Percentiles rank a stretch among this genome's conserved stretches.
Conservation (phyloP, 2,329 filamentous ascomycete species). For the Raffaelea arxii region DNA sequence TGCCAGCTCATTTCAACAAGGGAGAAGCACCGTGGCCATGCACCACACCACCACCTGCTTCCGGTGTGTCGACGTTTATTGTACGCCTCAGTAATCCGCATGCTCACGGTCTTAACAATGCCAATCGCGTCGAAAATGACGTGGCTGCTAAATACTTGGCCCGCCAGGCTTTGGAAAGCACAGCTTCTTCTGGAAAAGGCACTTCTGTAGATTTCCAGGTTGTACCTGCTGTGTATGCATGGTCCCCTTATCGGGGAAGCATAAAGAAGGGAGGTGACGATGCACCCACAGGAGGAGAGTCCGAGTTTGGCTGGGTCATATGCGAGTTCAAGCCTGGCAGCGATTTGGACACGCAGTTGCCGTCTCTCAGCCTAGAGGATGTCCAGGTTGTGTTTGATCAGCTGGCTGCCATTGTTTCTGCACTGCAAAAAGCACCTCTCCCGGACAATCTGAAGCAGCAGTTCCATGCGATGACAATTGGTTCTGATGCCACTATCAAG, state of each 20-base stretch:
- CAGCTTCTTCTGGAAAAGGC: too few relatives aligned
- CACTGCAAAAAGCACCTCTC: constrained; percentile 11
- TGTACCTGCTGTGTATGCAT: constrained; percentile 19
- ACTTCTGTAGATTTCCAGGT: constrained; percentile 23
- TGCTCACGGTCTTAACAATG: not conserved
- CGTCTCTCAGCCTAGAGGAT: constrained; percentile 4
- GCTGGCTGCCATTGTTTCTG: constrained; percentile 14
- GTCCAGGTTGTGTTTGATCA: constrained; percentile 12
- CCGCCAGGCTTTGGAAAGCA: not conserved
- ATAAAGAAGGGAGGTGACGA: not conserved
- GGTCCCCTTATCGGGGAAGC: constrained; percentile 7
- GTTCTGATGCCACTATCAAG: not conserved
- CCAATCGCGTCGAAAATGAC: constrained; percentile 1
- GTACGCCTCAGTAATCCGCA: not conserved
- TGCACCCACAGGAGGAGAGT: not conserved
- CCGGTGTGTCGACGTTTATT: not conserved
- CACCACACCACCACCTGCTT: not conserved
- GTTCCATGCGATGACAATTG: not conserved
- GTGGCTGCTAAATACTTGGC: not conserved
- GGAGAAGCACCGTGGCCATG: not conserved
- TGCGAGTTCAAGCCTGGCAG: constrained; percentile 16
- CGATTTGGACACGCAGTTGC: constrained; percentile 13
- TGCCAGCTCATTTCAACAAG: not conserved
- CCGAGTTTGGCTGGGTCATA: constrained; percentile 16
- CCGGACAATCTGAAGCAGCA: constrained; percentile 12